Base-by-base conservation (phyloP, 352 stramenopile genomes). In the Pythium graminicola region DNA sequence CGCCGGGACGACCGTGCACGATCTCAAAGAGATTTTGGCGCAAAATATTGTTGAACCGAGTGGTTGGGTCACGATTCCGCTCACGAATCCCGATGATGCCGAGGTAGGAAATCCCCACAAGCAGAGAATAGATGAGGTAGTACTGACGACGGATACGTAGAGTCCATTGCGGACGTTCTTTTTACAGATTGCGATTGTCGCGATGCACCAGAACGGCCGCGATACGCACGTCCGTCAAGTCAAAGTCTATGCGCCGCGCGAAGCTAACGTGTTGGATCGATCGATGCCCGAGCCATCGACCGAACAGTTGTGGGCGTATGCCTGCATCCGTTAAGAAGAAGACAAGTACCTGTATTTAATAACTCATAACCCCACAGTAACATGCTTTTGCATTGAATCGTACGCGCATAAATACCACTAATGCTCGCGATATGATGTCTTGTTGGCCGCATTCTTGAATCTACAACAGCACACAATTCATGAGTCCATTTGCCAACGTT, bases 141-240 rank as follows among this genome's bases (percentile, higher is more conserved):
- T 47, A 14, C 19, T 6, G 20, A 32, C 17, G 4, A 33, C 22
- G 20, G 26, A 16, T 22, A 35, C 16, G 17, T 26, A 84, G 73
- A 54, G 41, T n/a, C 71, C 76, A 6, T 60, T 87, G 43, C 88
- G 93, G 19, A 95, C 95, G 11, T 97, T 98, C 67, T 92, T 98
- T 51, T 67, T 99, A 48, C 95, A 99, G 61, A 95, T 99, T 45
- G 92, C 87, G 24, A 86, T 99, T 47, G 66, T 96, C 6, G 87
- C 86, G 17, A 99, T 99, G 96, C 96, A 99, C 68, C 96, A 99
- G 72, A 99, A 99, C 72, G 96, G 96, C 26, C 73, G 91, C 23
- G 95, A 98, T 61, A 98, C 93, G 10, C 95, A 98, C 58, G 90
- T 98, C 23, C 82, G 95, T 23, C 93, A 98, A 47, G 79, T 97